Percentiles rank a stretch among this genome's conserved stretches.
Conservation (phyloP, 129 eudicot genomes). For the Chrysanthemum makinoi region DNA sequence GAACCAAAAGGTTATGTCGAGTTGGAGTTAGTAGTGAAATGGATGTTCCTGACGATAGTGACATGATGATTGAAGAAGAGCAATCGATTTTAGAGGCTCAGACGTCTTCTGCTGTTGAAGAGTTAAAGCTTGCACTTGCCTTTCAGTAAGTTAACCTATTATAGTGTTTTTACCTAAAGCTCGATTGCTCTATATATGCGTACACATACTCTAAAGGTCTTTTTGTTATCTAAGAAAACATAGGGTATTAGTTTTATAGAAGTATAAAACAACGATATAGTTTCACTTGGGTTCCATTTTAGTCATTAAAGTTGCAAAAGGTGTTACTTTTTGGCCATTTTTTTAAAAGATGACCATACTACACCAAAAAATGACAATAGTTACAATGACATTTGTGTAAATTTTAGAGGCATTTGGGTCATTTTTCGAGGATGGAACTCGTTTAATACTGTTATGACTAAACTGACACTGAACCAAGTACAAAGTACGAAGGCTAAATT, state of each 20-base stretch:
- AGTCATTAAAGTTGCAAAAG: too few species aligned
- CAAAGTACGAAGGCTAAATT: too few species aligned
- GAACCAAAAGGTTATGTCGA: conserved; percentile 86
- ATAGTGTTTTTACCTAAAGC: not conserved
- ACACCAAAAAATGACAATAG: too few species aligned
- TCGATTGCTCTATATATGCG: not conserved
- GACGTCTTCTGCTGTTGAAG: conserved; percentile 73
- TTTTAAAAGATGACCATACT: too few species aligned
- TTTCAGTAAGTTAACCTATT: conserved; percentile 58
- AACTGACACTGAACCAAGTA: too few species aligned
- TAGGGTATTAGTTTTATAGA: too few species aligned
- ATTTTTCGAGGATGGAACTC: not conserved
- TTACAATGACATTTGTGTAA: too few species aligned
- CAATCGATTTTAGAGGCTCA: conserved; percentile 78
- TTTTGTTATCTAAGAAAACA: too few species aligned
- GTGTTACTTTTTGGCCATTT: too few species aligned
- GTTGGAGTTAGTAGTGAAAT: conserved; percentile 59
- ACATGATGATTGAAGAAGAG: conserved; percentile 83
- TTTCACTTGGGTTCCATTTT: too few species aligned
- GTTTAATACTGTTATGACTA: not conserved
- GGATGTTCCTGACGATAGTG: conserved; percentile 49
- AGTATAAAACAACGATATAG: too few species aligned
- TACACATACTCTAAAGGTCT: too few species aligned
- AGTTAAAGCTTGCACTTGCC: conserved; percentile 54
- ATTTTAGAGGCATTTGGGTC: not conserved